These are phyloP conservation scores for Annona cherimola DNA, from an alignment of 164 flowering plant genomes.

Conservation along the genomic window DNA sequence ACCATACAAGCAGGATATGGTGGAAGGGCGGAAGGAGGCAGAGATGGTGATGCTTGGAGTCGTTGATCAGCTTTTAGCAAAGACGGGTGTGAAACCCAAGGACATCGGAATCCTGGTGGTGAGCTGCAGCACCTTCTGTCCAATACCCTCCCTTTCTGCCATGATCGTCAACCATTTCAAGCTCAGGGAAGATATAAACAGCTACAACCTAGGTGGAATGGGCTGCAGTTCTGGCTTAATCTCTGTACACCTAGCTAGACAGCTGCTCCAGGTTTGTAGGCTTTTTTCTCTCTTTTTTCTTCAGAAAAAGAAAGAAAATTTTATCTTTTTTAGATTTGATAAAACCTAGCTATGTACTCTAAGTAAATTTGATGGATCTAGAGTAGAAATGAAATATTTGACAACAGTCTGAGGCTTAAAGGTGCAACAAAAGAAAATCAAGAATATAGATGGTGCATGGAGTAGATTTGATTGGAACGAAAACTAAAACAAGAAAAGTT, in stretches of 20 bases:
- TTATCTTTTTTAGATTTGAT: too few species aligned
- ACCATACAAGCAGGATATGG: constrained; percentile 45
- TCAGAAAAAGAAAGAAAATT: not conserved
- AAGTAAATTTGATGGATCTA: too few species aligned
- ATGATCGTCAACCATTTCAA: constrained; percentile 46
- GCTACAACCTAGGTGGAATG: constrained; percentile 67
- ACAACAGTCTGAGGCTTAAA: too few species aligned
- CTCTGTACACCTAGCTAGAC: constrained; percentile 44
- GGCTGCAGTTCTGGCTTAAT: constrained; percentile 70
- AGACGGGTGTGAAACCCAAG: constrained; percentile 34
- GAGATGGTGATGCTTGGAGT: constrained; percentile 46
- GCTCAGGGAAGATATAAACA: constrained; percentile 48
- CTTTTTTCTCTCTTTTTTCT: not conserved
- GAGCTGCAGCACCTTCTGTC: constrained; percentile 65
- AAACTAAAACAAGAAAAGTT: too few species aligned
- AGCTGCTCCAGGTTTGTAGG: constrained; percentile 24
- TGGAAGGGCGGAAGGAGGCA: constrained; percentile 46
- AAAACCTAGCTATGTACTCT: too few species aligned
- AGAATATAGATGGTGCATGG: too few species aligned
- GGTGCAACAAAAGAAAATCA: too few species aligned
- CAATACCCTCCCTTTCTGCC: constrained; percentile 62
- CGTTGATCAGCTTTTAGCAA: constrained; percentile 49
- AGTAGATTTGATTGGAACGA: too few species aligned
- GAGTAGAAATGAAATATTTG: too few species aligned
- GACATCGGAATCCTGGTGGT: constrained; percentile 55